Base-by-base conservation (phyloP, 2,329 filamentous ascomycete species). In the Alternaria metachromatica region DNA sequence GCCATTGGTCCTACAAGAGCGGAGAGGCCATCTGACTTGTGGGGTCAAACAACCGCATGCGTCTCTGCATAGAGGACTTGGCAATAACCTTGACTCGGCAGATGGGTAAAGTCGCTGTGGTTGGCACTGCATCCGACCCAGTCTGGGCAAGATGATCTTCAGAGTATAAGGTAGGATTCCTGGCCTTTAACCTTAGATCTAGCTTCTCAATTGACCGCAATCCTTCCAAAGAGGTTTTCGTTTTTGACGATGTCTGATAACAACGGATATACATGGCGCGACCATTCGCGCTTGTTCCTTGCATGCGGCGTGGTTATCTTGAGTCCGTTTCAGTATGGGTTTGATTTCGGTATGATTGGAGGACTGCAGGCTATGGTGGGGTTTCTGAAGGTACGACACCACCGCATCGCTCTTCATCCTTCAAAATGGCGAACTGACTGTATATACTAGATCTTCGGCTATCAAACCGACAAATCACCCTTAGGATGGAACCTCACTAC, bases 251-350 rank as follows among this genome's bases (percentile, higher is more conserved):
- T 76, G 73, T 67, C 72, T 41, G 67, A 70, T 0, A 62, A 51
- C 48, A 62, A 69, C 37, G 60, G 62, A 41, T 68, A 71, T 43
- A 66, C 68, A 43, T 81, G 81, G 60, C 73, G 71, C 25, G 78
- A 73, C 60, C 81, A 85, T 63, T 82, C 80, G 78, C 79, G 78
- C 43, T 80, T 83, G 58, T 83, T 85, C 59, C n/a, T 83, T 2
- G 84, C 84, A 13, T 85, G 84, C 61, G 81, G 82, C 0, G 70
- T 86, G 4, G 80, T 86, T 49, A 82, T 83, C 11, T 72, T 86
- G 63, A 84, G 82, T 33, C 84, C 84, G 0, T 86, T 87, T 64
- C 85, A 87, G 66, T 87, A 87, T 75, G 84, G 84, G 10, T 76
- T 84, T 37, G 83, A 86, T 66, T 86, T 86, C 69, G 84, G 84